These are phyloP conservation scores for Schizothecium vesticola DNA, from an alignment of 495 filamentous ascomycete species.

Conservation along the genomic window DNA sequence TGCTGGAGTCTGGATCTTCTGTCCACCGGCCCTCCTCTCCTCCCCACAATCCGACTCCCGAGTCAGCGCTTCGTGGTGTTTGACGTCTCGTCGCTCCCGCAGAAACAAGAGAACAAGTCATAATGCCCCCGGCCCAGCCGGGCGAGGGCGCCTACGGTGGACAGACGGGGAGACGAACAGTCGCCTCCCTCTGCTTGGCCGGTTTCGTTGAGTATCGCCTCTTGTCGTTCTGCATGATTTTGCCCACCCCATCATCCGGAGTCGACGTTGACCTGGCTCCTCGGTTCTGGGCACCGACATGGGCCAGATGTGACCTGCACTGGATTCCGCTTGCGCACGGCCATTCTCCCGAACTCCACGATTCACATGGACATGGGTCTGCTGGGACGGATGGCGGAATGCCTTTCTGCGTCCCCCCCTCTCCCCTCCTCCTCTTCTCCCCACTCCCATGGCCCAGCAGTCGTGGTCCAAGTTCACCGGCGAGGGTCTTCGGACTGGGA, in stretches of 20 bases:
- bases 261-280: constrained; percentile 23
- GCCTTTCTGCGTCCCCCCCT: constrained; percentile 2
- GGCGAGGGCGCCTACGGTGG: background rate
- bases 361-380: constrained; percentile 16
- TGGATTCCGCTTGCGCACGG: constrained; percentile 60
- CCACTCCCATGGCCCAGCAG: background rate
- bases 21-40: background rate
- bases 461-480: background rate
- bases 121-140: background rate
- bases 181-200: background rate
- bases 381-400: constrained; percentile 13
- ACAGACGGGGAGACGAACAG: background rate
- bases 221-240: constrained; percentile 25
- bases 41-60: background rate
- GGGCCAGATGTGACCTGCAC: constrained; percentile 35
- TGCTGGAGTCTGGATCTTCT: constrained; percentile 2
- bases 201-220: constrained; percentile 18
- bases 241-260: constrained; percentile 23
- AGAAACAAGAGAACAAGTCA: constrained; percentile 13
- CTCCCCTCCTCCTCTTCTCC: background rate
- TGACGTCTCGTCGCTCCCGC: background rate
- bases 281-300: constrained; percentile 17
- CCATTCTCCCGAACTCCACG: constrained; percentile 26
- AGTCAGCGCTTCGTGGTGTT: constrained; percentile 22
- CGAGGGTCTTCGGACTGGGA: constrained; percentile 4